Evolutionary conservation across 306 rosid genomes (phyloP).

Genomic region (Cucurbita maxima): DNA sequence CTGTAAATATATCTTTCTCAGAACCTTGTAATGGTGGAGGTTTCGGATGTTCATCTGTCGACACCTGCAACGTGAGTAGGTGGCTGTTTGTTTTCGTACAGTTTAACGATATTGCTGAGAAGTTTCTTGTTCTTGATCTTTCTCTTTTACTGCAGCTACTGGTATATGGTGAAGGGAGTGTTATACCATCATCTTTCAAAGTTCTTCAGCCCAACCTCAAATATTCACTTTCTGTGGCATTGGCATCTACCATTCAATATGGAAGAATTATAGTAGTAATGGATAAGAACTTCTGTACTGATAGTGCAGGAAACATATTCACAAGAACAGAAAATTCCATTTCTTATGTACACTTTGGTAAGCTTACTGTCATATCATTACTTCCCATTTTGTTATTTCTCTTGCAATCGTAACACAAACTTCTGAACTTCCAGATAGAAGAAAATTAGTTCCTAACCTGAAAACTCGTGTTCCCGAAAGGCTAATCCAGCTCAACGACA

Average conservation of each 20-base stretch:
- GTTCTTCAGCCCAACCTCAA: constrained; percentile 43
- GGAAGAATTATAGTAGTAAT: constrained; percentile 65
- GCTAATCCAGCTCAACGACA: constrained; percentile 47
- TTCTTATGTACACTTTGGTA: constrained; percentile 57
- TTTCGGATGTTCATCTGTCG: constrained; percentile 49
- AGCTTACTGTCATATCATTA: constrained; percentile 15
- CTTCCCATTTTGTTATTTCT: background rate
- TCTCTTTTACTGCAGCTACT: constrained; percentile 37
- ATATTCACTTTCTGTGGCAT: constrained; percentile 51
- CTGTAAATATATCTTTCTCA: constrained; percentile 64
- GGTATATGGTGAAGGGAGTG: constrained; percentile 83
- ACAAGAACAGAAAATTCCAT: constrained; percentile 52
- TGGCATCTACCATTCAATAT: constrained; percentile 36
- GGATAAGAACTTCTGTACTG: constrained; percentile 74
- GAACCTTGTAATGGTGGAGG: constrained; percentile 65
- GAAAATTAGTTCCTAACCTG: constrained; percentile 40
- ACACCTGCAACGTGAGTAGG: constrained; percentile 85
- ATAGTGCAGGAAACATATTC: constrained; percentile 68
- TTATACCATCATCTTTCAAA: constrained; percentile 62
- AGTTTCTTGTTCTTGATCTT: background rate
- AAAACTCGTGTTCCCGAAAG: constrained; percentile 53
- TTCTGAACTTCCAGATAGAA: constrained; percentile 45
- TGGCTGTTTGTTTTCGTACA: constrained; percentile 8
- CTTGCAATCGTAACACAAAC: background rate
- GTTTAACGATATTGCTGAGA: background rate